Conservation (phyloP, 768 basidiomycete species). For the Phylloporus sp. region DNA sequence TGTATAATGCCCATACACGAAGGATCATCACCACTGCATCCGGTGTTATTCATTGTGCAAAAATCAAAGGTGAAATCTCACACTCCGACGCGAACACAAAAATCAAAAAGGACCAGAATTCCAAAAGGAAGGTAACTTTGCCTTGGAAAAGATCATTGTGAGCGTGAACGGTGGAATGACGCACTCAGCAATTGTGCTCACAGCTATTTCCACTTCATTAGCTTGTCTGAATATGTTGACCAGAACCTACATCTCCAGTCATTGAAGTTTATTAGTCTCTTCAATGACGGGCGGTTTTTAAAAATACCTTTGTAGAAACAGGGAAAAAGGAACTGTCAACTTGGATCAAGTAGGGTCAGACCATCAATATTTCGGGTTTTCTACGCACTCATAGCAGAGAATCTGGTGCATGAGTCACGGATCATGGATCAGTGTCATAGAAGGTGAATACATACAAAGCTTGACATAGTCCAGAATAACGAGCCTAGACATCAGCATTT, state of each 20-base stretch:
- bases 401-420: not conserved
- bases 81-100: not conserved
- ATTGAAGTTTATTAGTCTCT: too few relatives aligned
- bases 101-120: not conserved
- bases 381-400: not conserved
- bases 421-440: not conserved
- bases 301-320: not conserved
- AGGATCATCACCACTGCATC: not conserved
- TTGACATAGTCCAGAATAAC: not conserved
- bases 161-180: not conserved
- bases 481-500: not conserved
- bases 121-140: not conserved
- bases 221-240: not conserved
- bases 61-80: not conserved
- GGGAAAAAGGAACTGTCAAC: not conserved
- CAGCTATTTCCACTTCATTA: not conserved
- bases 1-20: not conserved
- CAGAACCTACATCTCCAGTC: not conserved
- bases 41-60: not conserved
- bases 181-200: not conserved
- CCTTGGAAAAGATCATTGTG: not conserved
- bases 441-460: not conserved
- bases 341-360: not conserved
- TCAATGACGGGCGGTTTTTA: too few relatives aligned
- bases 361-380: too few relatives aligned